Evolutionary conservation across 495 filamentous ascomycete genomes (phyloP).

Genomic region (Neurospora sp.): DNA sequence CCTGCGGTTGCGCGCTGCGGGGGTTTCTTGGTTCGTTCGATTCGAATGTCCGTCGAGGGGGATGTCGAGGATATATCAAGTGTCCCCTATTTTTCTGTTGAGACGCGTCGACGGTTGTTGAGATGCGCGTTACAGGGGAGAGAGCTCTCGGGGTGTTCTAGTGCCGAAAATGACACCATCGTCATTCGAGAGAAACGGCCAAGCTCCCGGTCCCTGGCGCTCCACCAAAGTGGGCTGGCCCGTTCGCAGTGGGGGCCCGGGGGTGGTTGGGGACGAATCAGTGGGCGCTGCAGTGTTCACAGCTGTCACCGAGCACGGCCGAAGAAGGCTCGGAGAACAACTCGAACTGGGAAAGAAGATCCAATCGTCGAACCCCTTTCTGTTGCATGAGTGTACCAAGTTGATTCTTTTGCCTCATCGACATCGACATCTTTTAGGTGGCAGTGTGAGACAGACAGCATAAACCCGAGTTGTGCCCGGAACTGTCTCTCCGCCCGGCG

Average conservation of each 20-base stretch:
- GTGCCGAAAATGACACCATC: conserved; percentile 8
- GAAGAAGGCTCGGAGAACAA: neutral
- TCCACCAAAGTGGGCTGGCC: neutral
- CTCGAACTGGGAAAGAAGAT: neutral
- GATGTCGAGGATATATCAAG: neutral
- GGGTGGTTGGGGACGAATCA: neutral
- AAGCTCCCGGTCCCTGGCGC: neutral
- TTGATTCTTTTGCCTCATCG: neutral
- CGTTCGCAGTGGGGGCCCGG: neutral
- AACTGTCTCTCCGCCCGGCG: neutral
- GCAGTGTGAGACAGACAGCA: neutral
- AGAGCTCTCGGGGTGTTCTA: neutral
- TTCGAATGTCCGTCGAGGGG: neutral
- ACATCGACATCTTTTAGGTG: neutral
- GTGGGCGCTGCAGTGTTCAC: neutral
- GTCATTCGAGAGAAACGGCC: conserved; percentile 6
- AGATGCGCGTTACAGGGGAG: neutral
- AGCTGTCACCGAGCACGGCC: neutral
- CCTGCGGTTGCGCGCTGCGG: neutral
- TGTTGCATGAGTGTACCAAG: neutral
- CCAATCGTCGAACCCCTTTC: neutral
- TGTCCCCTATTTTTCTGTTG: neutral
- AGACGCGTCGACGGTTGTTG: neutral
- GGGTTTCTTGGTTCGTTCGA: too few relatives aligned
- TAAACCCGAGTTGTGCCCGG: neutral